These are phyloP conservation scores for Fomitiporia mediterranea DNA, from an alignment of 1,284 basidiomycete genomes.

Conservation along the genomic window DNA sequence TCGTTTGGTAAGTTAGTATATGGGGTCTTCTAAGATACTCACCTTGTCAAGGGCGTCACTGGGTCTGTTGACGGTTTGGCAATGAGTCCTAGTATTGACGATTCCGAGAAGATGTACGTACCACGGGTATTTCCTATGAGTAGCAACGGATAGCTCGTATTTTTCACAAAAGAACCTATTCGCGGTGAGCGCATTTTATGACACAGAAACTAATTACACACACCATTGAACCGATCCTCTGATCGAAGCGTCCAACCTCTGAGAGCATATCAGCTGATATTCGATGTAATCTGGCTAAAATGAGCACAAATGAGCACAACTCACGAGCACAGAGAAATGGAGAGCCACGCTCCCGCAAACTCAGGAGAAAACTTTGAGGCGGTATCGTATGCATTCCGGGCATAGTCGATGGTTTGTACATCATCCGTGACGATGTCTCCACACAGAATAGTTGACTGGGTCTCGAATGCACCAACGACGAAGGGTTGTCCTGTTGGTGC, in stretches of 20 bases:
- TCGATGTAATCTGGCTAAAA: background rate
- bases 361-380: background rate
- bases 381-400: slow-evolving; percentile 1
- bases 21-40: too few species aligned
- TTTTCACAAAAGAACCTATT: slow-evolving; percentile 13
- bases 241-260: slow-evolving; percentile 15
- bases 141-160: slow-evolving; percentile 24
- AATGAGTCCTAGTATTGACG: background rate
- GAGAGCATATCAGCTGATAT: background rate
- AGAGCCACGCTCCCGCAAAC: slow-evolving; percentile 5
- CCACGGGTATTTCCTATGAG: slow-evolving; percentile 23
- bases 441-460: slow-evolving; percentile 5
- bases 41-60: slow-evolving; percentile 6
- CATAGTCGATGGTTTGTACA: background rate
- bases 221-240: slow-evolving; percentile 18
- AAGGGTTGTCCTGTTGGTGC: slow-evolving; percentile 4
- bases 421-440: slow-evolving; percentile 5
- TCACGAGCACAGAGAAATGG: slow-evolving; percentile 6
- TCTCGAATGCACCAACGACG: slow-evolving; percentile 18
- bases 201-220: background rate
- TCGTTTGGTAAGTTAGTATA: background rate
- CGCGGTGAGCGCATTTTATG: background rate
- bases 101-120: background rate
- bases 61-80: background rate
- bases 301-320: too few species aligned